Conservation (phyloP, 768 basidiomycete genomes). For the Lyophyllum shimeji region DNA sequence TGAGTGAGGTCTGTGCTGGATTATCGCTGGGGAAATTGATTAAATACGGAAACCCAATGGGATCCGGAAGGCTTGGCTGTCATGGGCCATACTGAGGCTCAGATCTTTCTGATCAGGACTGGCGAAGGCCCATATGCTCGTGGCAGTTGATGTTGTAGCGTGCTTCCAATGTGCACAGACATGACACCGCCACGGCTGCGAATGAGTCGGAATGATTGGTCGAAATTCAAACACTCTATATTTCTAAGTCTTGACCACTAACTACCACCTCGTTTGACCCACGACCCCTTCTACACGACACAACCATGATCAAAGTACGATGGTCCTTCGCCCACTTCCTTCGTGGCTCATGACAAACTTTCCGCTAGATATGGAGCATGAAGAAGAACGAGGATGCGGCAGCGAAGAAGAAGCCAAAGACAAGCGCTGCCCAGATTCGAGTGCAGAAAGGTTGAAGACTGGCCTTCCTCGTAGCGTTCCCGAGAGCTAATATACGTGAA, state of each 20-base stretch:
- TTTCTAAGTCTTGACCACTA: slow-evolving; percentile 22
- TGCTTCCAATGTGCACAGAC: slow-evolving; percentile 13
- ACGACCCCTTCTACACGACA: slow-evolving; percentile 20
- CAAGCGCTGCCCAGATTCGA: slow-evolving; percentile 95
- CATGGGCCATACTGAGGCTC: no score
- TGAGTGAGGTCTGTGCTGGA: background rate
- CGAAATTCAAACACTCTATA: slow-evolving; percentile 13
- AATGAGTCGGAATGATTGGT: slow-evolving; percentile 18
- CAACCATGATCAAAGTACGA: slow-evolving; percentile 49
- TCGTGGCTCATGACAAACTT: slow-evolving; percentile 11
- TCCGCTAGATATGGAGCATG: slow-evolving; percentile 92
- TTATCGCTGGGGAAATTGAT: background rate
- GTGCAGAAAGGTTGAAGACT: slow-evolving; percentile 90
- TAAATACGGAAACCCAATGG: background rate
- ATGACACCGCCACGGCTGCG: slow-evolving; percentile 15
- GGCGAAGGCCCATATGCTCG: slow-evolving; percentile 12
- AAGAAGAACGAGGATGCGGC: slow-evolving; percentile 99
- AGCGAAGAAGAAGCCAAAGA: slow-evolving; percentile 97
- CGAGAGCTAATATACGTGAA: slow-evolving; percentile 1
- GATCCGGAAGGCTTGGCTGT: background rate
- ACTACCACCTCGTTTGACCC: slow-evolving; percentile 34
- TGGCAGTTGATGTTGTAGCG: background rate
- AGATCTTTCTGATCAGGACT: slow-evolving; percentile 1
- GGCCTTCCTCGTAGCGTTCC: slow-evolving; percentile 3
- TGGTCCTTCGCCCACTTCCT: background rate